A percentile compares a stretch with the other conserved stretches of the same genome.
Conservation (phyloP, 2,329 filamentous ascomycete species). For the Acephala macrosclerotiorum region DNA sequence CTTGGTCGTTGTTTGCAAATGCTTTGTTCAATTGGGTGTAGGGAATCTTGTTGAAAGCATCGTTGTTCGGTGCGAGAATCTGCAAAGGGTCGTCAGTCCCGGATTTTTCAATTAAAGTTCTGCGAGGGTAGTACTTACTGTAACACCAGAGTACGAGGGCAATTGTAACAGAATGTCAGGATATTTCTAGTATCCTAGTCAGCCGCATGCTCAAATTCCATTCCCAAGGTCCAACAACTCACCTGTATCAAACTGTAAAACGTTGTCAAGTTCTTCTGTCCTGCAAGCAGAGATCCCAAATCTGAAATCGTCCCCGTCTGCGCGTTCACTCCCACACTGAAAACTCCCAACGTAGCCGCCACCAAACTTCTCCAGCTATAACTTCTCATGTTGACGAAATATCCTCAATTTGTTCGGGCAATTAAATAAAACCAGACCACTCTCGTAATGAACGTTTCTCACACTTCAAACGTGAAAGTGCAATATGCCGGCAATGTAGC, state of each 20-base stretch:
- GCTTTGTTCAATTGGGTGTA: constrained; percentile 41
- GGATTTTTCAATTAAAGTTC: constrained; percentile 3
- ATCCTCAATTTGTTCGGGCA: background rate
- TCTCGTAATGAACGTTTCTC: background rate
- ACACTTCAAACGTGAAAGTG: background rate
- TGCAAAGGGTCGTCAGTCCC: constrained; percentile 30
- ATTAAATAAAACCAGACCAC: constrained; percentile 7
- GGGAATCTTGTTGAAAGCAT: constrained; percentile 48
- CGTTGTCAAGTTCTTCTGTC: constrained; percentile 51
- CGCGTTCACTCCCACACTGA: constrained; percentile 28
- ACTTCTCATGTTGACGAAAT: background rate
- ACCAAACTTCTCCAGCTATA: constrained; percentile 29
- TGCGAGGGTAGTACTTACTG: constrained; percentile 45
- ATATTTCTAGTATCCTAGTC: constrained; percentile 49
- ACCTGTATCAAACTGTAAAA: constrained; percentile 55
- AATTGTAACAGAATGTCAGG: constrained; percentile 54
- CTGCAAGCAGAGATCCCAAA: constrained; percentile 49
- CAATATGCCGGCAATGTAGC: constrained; percentile 4
- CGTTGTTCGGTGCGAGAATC: constrained; percentile 48
- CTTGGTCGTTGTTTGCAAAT: constrained; percentile 45
- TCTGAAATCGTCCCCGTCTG: constrained; percentile 41
- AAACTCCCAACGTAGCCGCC: constrained; percentile 24
- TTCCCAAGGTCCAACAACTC: constrained; percentile 13
- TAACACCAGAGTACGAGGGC: constrained; percentile 53
- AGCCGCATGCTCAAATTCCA: constrained; percentile 10